These are phyloP conservation scores for Shiraia sp. DNA, from an alignment of 2,329 filamentous ascomycete species.

Conservation along the genomic window DNA sequence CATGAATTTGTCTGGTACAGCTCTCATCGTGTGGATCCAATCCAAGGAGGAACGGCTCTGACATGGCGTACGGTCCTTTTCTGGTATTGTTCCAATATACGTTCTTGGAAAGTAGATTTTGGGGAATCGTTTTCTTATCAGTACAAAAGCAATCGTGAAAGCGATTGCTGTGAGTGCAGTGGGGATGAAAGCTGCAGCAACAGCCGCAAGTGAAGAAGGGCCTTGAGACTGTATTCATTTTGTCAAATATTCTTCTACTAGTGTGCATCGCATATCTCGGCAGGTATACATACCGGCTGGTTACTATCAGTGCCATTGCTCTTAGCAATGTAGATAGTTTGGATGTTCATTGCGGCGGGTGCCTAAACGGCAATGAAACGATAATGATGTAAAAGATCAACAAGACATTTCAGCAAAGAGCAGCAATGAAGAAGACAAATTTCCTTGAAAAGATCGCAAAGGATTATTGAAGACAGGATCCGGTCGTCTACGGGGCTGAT, in stretches of 20 bases:
- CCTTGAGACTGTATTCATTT: constrained; percentile 26
- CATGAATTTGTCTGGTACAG: constrained; percentile 72
- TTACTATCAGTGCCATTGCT: constrained; percentile 15
- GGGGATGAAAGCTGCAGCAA: constrained; percentile 42
- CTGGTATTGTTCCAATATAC: constrained; percentile 49
- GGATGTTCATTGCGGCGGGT: constrained; percentile 18
- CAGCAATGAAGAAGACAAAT: background rate
- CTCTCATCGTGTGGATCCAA: constrained; percentile 55
- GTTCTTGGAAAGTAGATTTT: constrained; percentile 52
- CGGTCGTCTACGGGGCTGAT: too few species aligned
- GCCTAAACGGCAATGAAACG: background rate
- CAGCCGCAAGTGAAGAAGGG: constrained; percentile 36
- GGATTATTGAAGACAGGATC: background rate
- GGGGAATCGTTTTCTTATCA: constrained; percentile 48
- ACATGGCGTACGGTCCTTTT: constrained; percentile 48
- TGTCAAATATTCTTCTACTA: constrained; percentile 8
- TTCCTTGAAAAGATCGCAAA: background rate
- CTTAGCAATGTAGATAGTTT: constrained; percentile 15
- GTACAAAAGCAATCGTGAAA: constrained; percentile 43
- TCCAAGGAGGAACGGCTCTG: constrained; percentile 35
- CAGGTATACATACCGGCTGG: constrained; percentile 23
- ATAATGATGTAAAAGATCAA: constrained; percentile 1
- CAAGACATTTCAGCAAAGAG: constrained; percentile 4
- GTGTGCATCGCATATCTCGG: background rate
- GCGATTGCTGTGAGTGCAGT: constrained; percentile 35